phyloP scores from a whole-genome alignment of 129 eudicot species.

The Artemisia annua region DNA sequence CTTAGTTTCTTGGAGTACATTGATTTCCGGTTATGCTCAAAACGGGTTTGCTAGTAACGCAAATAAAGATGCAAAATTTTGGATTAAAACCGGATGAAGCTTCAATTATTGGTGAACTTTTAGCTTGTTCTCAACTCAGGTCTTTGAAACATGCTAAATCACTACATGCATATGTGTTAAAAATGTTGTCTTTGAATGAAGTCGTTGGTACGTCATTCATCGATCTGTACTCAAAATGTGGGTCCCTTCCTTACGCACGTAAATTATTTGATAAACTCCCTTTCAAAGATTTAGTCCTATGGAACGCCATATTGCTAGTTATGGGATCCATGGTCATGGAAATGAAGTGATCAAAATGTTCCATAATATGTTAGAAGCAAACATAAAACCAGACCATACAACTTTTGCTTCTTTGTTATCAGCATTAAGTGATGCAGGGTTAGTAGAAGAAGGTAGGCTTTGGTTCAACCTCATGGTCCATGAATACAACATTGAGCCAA shows the following conservation, averaged over 20 bases:
- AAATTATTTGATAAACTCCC: slow-evolving; percentile 41
- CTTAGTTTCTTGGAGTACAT: slow-evolving; percentile 65
- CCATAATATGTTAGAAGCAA: slow-evolving; percentile 49
- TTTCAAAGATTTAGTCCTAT: slow-evolving; percentile 47
- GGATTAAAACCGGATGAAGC: slow-evolving; percentile 62
- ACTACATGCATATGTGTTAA: slow-evolving; percentile 64
- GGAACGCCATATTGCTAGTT: slow-evolving; percentile 74
- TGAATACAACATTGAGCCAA: slow-evolving; percentile 56
- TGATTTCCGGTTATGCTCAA: slow-evolving; percentile 77
- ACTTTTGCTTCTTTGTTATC: slow-evolving; percentile 80
- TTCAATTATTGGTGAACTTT: slow-evolving; percentile 62
- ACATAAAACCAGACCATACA: slow-evolving; percentile 58
- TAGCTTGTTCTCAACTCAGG: slow-evolving; percentile 73
- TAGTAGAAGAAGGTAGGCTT: slow-evolving; percentile 68
- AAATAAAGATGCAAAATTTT: slow-evolving; percentile 64
- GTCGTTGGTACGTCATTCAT: slow-evolving; percentile 57
- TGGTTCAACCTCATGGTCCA: too few species aligned
- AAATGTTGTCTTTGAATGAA: slow-evolving; percentile 38
- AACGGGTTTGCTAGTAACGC: slow-evolving; percentile 58
- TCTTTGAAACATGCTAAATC: slow-evolving; percentile 46
- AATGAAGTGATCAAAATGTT: slow-evolving; percentile 61
- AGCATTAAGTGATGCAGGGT: slow-evolving; percentile 80
- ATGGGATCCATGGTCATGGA: slow-evolving; percentile 80
- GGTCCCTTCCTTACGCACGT: slow-evolving; percentile 56
- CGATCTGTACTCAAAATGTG: slow-evolving; percentile 84